Evolutionary conservation across 2,329 filamentous ascomycete genomes (phyloP).

Genomic region (Colletotrichum sp.): DNA sequence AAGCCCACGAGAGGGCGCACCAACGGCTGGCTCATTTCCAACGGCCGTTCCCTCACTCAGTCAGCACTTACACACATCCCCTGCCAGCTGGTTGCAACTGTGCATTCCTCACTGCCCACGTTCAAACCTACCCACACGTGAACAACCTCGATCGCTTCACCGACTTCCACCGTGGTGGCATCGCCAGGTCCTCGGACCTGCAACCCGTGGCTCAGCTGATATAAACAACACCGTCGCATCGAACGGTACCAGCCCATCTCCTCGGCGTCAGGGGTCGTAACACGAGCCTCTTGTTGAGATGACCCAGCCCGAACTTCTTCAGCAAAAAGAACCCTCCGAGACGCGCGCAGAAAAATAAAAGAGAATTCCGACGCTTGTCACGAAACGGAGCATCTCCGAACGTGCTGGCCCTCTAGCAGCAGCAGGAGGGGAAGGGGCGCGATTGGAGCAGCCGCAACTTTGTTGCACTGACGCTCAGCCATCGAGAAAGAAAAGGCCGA

Average conservation of each 20-base stretch:
- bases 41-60: neutral
- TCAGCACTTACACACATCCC: too few relatives aligned
- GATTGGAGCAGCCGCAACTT: neutral
- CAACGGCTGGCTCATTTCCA: neutral
- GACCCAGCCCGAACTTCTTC: constrained; percentile 8
- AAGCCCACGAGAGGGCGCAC: neutral
- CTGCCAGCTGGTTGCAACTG: neutral
- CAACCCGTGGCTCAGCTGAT: constrained; percentile 9
- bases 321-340: neutral
- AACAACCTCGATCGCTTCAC: neutral
- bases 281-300: constrained; percentile 16
- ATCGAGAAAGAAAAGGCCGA: neutral
- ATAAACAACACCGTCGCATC: constrained; percentile 1
- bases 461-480: constrained; percentile 10
- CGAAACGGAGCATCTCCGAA: constrained; percentile 5
- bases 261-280: constrained; percentile 1
- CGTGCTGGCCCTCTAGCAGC: neutral
- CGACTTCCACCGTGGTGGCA: neutral
- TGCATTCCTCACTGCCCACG: neutral
- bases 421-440: neutral
- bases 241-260: neutral
- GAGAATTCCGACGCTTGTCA: constrained; percentile 7
- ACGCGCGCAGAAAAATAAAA: neutral
- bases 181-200: constrained; percentile 5
- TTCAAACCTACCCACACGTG: neutral